Evolutionary conservation across 2,329 filamentous ascomycete species (phyloP), one percentile per base, ranked within the genome.

Genomic region (Phialophora expanda): DNA sequence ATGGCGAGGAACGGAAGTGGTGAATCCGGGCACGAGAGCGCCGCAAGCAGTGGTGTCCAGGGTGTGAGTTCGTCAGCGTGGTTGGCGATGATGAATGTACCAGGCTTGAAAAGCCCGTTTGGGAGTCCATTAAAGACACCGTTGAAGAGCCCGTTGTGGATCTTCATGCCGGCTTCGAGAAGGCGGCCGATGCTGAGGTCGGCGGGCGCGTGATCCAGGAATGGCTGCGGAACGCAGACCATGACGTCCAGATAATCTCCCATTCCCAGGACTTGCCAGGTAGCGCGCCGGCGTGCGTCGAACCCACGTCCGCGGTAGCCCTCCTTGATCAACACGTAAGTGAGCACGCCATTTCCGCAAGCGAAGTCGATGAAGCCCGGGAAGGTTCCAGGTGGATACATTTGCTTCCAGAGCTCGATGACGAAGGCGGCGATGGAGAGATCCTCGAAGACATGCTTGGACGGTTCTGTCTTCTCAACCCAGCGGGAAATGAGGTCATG

Each of bases 381-480:
- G 72, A 97, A 97, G 5, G 73, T 74, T 2, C 69, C 65, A 17
- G 64, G 22, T 0, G 76, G 76, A 75, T 98, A 98, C 88, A 97
- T 94, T 65, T 90, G 87, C 12, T 81, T 79, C 95, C 95, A 99
- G 1, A 98, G 80, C 80, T 97, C 93, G 28, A 98, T 91, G 59
- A 98, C 81, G 73, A 97, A 99, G 0, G 94, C 91, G 0, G 94
- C 91, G 68, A 99, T 97, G 3, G 88, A 86, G 22, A 99, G 80
- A 75, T 98, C 94, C 76, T 99, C 95, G 77, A 97, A 98, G 2
- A 98, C 92, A 75, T 98, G 93, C 76, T 98, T 99, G 17, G 83
- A 82, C 0, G 93, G 91, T 75, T 96, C 93, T 0, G 93, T 98
- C 59, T 85, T 85, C 79, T 98, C 95, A 14, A 88, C 88, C 95